Conservation (phyloP, 345 rosid species). For the Boechera stricta region DNA sequence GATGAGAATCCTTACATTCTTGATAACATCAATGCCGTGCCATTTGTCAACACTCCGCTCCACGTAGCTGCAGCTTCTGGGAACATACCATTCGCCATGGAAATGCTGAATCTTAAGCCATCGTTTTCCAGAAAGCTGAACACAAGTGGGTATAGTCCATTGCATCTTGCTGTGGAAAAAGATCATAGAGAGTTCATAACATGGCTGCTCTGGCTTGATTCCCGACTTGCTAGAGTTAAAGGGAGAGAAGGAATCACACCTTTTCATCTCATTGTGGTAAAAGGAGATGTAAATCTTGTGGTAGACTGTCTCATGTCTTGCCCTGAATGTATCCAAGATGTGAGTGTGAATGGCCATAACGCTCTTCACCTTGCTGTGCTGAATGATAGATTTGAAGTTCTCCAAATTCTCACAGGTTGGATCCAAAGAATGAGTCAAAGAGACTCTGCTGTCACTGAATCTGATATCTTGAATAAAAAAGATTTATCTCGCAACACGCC, state of each 20-base stretch:
- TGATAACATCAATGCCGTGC: conserved; percentile 29
- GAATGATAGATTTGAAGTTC: conserved; percentile 15
- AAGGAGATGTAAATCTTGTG: conserved; percentile 14
- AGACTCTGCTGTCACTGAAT: background rate
- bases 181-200: background rate
- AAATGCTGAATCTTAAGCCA: conserved; percentile 43
- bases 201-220: background rate
- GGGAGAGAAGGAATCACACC: conserved; percentile 39
- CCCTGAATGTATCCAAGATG: conserved; percentile 28
- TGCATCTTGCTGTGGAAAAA: conserved; percentile 41
- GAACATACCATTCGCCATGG: conserved; percentile 24
- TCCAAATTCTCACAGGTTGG: conserved; percentile 24
- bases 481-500: conserved; percentile 23
- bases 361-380: conserved; percentile 36
- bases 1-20: conserved; percentile 34
- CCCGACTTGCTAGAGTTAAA: background rate
- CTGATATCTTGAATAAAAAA: background rate
- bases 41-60: conserved; percentile 47
- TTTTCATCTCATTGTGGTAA: conserved; percentile 2
- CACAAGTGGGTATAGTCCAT: conserved; percentile 31
- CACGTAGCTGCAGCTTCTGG: conserved; percentile 43
- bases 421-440: conserved; percentile 1
- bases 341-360: conserved; percentile 13
- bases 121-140: conserved; percentile 42
- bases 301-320: conserved; percentile 7